Evolutionary conservation across 305 asterid species (phyloP).

Genomic region (Caryopteris hybrid): DNA sequence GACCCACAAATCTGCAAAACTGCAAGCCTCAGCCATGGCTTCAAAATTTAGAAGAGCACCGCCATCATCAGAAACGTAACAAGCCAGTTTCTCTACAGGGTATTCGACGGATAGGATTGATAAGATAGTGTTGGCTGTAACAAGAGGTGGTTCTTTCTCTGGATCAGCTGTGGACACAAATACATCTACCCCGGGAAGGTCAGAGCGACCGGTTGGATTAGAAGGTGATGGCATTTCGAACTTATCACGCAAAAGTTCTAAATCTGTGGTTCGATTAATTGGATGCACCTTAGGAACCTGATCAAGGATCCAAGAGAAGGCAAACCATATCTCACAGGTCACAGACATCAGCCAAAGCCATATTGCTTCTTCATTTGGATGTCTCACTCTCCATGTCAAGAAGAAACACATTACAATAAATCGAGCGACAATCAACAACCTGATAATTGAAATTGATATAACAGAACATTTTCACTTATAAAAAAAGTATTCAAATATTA

Average conservation of each 20-base stretch:
- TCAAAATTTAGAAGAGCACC: slow-evolving; percentile 53
- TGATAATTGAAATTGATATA: not conserved
- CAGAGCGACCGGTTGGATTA: slow-evolving; percentile 48
- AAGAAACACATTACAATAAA: slow-evolving; percentile 29
- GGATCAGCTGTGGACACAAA: slow-evolving; percentile 63
- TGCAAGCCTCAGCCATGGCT: slow-evolving; percentile 61
- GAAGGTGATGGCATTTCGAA: slow-evolving; percentile 47
- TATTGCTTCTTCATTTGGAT: slow-evolving; percentile 39
- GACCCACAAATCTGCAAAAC: slow-evolving; percentile 56
- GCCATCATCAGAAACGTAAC: slow-evolving; percentile 54
- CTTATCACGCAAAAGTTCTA: slow-evolving; percentile 36
- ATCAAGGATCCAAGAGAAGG: slow-evolving; percentile 47
- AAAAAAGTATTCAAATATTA: no score
- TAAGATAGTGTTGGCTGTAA: slow-evolving; percentile 47
- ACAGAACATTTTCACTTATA: no score
- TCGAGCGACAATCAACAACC: slow-evolving; percentile 33
- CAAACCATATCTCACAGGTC: slow-evolving; percentile 44
- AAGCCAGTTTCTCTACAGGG: slow-evolving; percentile 50
- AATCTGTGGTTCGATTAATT: slow-evolving; percentile 35
- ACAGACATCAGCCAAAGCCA: slow-evolving; percentile 51
- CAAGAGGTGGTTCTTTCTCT: slow-evolving; percentile 54
- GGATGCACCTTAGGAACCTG: slow-evolving; percentile 50
- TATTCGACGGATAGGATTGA: slow-evolving; percentile 46
- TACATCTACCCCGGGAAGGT: slow-evolving; percentile 48
- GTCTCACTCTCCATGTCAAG: slow-evolving; percentile 38